phyloP scores from a whole-genome alignment of 2,329 filamentous ascomycete genomes.

The Colletotrichum sidae region DNA sequence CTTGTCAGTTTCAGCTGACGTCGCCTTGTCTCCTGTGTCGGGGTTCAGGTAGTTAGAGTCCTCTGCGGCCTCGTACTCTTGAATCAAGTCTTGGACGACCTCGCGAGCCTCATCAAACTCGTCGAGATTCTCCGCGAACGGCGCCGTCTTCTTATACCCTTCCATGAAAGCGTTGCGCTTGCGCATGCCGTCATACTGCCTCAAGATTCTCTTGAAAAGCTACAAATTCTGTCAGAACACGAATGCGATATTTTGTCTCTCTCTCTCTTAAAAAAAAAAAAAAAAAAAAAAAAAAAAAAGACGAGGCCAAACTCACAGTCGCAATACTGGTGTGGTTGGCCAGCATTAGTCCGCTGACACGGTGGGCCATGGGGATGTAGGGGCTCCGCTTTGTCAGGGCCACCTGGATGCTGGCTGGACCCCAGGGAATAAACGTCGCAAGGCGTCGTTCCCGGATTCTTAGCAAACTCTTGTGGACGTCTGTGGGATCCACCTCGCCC shows the following conservation, averaged over 20 bases:
- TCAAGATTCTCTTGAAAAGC: conserved; percentile 93
- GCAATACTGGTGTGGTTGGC: conserved; percentile 98
- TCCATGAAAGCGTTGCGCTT: conserved; percentile 98
- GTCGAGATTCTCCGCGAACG: conserved; percentile 89
- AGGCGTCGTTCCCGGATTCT: conserved; percentile 94
- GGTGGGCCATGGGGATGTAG: conserved; percentile 92
- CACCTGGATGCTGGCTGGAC: conserved; percentile 96
- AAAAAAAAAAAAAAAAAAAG: neutral
- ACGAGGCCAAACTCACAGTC: conserved; percentile 66
- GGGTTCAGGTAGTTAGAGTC: conserved; percentile 89
- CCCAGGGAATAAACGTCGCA: conserved; percentile 98
- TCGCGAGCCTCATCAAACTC: conserved; percentile 96
- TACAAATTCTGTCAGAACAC: conserved; percentile 44
- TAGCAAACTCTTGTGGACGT: conserved; percentile 97
- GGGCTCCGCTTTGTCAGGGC: conserved; percentile 96
- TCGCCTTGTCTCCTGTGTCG: conserved; percentile 66
- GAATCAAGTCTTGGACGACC: conserved; percentile 90
- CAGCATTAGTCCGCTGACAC: conserved; percentile 96
- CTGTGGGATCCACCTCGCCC: conserved; percentile 96
- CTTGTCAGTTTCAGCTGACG: conserved; percentile 65
- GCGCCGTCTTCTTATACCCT: conserved; percentile 93
- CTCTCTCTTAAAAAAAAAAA: too few species aligned
- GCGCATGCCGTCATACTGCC: conserved; percentile 91
- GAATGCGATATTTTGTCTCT: too few species aligned
- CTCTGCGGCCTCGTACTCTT: conserved; percentile 96